Evolutionary conservation across 2,329 filamentous ascomycete species (phyloP).

Genomic region (Immersiporthe knoxdaviesiana): DNA sequence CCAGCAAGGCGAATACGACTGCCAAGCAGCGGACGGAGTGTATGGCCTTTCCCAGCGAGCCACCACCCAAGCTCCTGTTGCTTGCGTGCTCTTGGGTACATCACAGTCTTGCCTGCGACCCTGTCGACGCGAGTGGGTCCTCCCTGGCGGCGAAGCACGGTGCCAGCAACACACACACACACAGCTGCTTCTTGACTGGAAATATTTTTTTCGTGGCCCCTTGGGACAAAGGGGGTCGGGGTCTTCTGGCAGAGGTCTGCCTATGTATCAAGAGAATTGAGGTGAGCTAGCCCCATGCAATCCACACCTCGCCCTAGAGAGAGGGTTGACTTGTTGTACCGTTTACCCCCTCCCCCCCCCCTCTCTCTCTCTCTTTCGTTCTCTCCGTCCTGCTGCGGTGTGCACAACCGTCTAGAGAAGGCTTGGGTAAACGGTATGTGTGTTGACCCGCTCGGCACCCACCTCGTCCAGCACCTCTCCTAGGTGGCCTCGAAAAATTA

Average conservation of each 20-base stretch:
- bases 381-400: background rate
- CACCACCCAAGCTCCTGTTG: background rate
- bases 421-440: background rate
- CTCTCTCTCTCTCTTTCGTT: too few species aligned
- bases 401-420: too few species aligned
- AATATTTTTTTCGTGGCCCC: too few species aligned
- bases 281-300: background rate
- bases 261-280: too few species aligned
- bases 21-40: too few species aligned
- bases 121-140: background rate
- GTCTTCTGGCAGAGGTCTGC: background rate
- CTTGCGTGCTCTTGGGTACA: background rate
- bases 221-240: too few species aligned
- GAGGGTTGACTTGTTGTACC: too few species aligned
- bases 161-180: background rate
- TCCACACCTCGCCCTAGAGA: too few species aligned
- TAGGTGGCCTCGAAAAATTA: background rate
- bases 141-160: too few species aligned
- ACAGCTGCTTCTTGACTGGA: too few species aligned
- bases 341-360: too few species aligned
- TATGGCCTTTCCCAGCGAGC: too few species aligned
- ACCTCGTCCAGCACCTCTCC: background rate
- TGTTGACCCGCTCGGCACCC: background rate
- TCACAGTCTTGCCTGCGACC: background rate
- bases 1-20: background rate